Percentiles rank a stretch among this genome's conserved stretches.
Evolutionary conservation across 2,329 filamentous ascomycete genomes (phyloP).

Genomic region (Stachybotrys chlorohalonatus): DNA sequence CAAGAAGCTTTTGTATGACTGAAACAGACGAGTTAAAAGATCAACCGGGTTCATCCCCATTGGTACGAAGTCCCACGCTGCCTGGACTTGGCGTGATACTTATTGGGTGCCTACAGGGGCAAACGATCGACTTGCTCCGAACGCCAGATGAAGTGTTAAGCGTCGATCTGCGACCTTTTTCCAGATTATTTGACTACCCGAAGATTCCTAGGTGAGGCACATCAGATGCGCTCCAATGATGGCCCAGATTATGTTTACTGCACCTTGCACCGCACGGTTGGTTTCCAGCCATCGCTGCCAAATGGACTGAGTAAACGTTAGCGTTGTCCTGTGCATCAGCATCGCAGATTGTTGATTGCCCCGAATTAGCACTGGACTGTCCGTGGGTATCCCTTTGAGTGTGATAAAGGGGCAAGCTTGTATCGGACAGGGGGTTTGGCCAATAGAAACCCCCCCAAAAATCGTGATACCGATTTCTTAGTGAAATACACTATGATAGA

Average conservation of each 20-base stretch:
- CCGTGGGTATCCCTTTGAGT: not conserved
- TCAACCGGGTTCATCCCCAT: not conserved
- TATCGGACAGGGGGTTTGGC: not conserved
- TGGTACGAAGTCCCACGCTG: slow-evolving; percentile 2
- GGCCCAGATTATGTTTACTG: too few relatives aligned
- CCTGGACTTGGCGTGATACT: slow-evolving; percentile 7
- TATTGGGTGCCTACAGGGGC: slow-evolving; percentile 5
- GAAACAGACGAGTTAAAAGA: not conserved
- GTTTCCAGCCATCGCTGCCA: too few relatives aligned
- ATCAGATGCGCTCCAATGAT: slow-evolving; percentile 5
- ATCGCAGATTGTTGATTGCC: too few relatives aligned
- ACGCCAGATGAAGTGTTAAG: not conserved
- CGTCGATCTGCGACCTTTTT: not conserved
- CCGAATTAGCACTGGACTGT: too few relatives aligned
- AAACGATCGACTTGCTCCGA: slow-evolving; percentile 2
- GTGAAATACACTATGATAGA: slow-evolving; percentile 1
- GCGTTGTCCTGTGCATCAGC: too few relatives aligned
- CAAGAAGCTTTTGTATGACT: slow-evolving; percentile 1
- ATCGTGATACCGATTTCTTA: not conserved
- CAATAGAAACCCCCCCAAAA: not conserved
- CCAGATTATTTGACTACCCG: not conserved
- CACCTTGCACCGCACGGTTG: too few relatives aligned
- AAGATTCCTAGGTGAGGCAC: not conserved
- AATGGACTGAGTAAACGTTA: too few relatives aligned
- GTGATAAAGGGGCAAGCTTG: not conserved